Conservation (phyloP, 2,329 filamentous ascomycete genomes). For the Colletotrichum sansevieriae region DNA sequence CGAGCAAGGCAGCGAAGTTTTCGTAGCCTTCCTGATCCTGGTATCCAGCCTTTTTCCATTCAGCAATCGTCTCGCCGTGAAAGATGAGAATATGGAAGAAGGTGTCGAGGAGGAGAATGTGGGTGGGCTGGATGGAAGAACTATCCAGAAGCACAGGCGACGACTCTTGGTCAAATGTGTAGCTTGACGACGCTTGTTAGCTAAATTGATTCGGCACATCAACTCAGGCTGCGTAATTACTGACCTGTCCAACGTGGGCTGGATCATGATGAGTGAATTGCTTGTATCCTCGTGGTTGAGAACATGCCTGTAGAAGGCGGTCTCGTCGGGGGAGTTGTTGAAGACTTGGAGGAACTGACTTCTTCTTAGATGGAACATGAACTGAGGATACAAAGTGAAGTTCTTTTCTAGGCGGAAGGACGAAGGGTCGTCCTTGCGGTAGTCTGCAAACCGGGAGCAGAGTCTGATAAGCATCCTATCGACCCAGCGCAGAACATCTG, state of each 20-base stretch:
- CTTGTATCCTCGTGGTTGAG: constrained; percentile 97
- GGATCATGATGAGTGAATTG: constrained; percentile 98
- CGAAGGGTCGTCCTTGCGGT: constrained; percentile 96
- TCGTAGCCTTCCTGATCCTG: constrained; percentile 99
- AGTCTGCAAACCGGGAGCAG: constrained; percentile 97
- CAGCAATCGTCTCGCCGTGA: constrained; percentile 96
- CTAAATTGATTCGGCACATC: not conserved
- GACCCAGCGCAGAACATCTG: constrained; percentile 98
- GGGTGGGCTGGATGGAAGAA: constrained; percentile 93
- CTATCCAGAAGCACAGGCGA: constrained; percentile 92
- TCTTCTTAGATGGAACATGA: constrained; percentile 98
- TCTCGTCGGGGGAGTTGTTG: constrained; percentile 99
- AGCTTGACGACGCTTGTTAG: constrained; percentile 53
- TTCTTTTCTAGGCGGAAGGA: constrained; percentile 99
- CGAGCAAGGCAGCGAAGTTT: constrained; percentile 89
- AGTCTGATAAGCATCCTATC: constrained; percentile 98
- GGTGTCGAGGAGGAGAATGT: constrained; percentile 93
- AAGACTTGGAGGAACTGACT: constrained; percentile 99
- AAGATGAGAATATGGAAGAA: constrained; percentile 99
- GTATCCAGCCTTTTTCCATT: constrained; percentile 98
- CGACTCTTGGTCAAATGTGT: constrained; percentile 91
- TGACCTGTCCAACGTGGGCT: constrained; percentile 85
- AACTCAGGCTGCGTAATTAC: not conserved
- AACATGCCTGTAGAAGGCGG: constrained; percentile 98
- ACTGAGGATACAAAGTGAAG: constrained; percentile 98